phyloP scores from a whole-genome alignment of 2,329 filamentous ascomycete species.

The Fusarium aywerte region DNA sequence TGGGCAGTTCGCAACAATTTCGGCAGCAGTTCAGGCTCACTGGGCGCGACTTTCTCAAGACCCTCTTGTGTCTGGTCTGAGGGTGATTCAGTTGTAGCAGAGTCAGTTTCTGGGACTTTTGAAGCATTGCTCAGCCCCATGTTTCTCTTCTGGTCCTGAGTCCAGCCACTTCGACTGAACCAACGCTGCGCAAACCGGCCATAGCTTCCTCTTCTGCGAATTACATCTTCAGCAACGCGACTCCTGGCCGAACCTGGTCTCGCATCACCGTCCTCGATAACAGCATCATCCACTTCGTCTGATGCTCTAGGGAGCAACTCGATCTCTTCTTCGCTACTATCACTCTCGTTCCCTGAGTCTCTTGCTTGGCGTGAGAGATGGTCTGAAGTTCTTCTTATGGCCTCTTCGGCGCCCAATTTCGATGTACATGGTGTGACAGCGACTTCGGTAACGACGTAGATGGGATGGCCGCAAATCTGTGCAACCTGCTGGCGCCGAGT shows the following conservation, averaged over 20 bases:
- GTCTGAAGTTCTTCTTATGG: constrained; percentile 70
- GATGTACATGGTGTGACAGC: constrained; percentile 89
- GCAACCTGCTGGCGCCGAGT: constrained; percentile 89
- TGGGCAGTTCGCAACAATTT: constrained; percentile 86
- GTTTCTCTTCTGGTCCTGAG: constrained; percentile 73
- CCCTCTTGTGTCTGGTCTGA: constrained; percentile 53
- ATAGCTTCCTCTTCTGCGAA: constrained; percentile 83
- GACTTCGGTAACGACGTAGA: constrained; percentile 90
- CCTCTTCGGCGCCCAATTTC: constrained; percentile 75
- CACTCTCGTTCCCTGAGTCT: constrained; percentile 56
- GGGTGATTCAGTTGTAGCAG: constrained; percentile 25
- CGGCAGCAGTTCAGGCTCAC: constrained; percentile 70
- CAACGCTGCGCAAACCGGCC: constrained; percentile 90
- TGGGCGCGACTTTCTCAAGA: constrained; percentile 30
- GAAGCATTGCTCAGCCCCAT: constrained; percentile 71
- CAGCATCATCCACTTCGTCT: constrained; percentile 59
- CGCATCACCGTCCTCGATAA: constrained; percentile 49
- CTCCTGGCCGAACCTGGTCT: constrained; percentile 55
- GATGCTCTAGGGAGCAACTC: constrained; percentile 50
- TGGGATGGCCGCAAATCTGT: constrained; percentile 80
- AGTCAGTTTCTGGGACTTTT: constrained; percentile 30
- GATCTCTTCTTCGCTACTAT: constrained; percentile 61
- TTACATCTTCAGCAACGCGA: constrained; percentile 89
- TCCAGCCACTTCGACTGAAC: constrained; percentile 89
- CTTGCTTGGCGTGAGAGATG: constrained; percentile 54